Conservation (phyloP, 345 rosid genomes). For the Angophora floribunda region DNA sequence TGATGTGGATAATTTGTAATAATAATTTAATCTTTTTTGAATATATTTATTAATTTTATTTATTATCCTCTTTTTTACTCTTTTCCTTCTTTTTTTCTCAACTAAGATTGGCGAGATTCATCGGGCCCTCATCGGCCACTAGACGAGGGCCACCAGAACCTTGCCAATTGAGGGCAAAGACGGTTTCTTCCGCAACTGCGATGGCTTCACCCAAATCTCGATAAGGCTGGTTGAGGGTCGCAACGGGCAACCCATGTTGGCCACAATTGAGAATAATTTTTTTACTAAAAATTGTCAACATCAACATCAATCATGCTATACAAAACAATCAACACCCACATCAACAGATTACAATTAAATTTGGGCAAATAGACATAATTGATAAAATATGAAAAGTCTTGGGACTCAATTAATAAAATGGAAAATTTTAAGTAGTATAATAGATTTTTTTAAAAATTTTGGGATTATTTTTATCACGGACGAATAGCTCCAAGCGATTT, state of each 20-base stretch:
- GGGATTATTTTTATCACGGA: not conserved
- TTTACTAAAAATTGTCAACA: accelerated
- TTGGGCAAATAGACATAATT: accelerated
- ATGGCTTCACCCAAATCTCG: not conserved
- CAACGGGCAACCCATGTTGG: accelerated
- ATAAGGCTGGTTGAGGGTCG: no score
- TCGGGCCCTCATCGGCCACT: accelerated
- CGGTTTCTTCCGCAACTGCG: accelerated
- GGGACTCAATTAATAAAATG: accelerated
- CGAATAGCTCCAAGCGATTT: not conserved
- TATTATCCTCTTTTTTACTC: no score
- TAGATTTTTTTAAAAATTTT: no score
- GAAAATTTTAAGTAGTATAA: accelerated
- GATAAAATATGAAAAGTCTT: accelerated
- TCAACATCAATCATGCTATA: accelerated
- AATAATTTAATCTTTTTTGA: no score
- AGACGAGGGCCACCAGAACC: accelerated
- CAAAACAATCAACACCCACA: accelerated
- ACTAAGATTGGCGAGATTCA: accelerated
- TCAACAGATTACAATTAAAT: accelerated
- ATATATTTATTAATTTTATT: no score
- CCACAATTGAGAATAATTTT: accelerated
- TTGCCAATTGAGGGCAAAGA: accelerated
- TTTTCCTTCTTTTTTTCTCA: accelerated
- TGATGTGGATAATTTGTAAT: no score